phyloP scores from a whole-genome alignment of 140 eudicot genomes.

The Oenanthe javanica region DNA sequence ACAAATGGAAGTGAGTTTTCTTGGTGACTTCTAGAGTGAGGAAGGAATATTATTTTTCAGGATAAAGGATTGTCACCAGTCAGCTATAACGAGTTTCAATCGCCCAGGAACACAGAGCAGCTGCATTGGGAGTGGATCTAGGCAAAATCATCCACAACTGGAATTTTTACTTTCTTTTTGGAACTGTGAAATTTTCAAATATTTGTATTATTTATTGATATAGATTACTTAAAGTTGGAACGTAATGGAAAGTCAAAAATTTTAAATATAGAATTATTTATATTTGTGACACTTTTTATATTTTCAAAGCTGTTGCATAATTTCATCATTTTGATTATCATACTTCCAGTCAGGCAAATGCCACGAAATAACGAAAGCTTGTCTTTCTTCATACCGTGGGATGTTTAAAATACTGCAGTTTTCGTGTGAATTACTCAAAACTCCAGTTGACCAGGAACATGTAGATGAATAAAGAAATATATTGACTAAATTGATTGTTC shows the following conservation, averaged over 20 bases:
- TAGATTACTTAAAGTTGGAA: background rate
- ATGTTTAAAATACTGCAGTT: background rate
- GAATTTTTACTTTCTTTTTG: background rate
- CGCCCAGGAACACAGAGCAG: background rate
- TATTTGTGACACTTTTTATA: background rate
- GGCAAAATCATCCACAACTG: background rate
- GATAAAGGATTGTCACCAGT: background rate
- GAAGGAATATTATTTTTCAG: background rate
- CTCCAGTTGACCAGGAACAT: background rate
- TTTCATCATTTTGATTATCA: background rate
- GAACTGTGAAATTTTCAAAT: background rate
- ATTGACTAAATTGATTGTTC: background rate
- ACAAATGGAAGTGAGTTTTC: background rate
- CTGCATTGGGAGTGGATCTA: background rate
- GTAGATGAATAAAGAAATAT: background rate
- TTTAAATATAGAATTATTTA: no score
- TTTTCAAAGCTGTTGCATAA: background rate
- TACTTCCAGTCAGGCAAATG: background rate
- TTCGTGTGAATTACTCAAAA: background rate
- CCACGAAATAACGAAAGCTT: background rate
- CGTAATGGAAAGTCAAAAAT: background rate
- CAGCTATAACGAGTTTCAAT: background rate
- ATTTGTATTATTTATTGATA: background rate
- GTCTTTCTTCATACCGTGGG: background rate
- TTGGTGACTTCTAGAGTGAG: background rate